These are phyloP conservation scores for Iberis amara DNA, from an alignment of 441 rosid species.

Conservation along the genomic window DNA sequence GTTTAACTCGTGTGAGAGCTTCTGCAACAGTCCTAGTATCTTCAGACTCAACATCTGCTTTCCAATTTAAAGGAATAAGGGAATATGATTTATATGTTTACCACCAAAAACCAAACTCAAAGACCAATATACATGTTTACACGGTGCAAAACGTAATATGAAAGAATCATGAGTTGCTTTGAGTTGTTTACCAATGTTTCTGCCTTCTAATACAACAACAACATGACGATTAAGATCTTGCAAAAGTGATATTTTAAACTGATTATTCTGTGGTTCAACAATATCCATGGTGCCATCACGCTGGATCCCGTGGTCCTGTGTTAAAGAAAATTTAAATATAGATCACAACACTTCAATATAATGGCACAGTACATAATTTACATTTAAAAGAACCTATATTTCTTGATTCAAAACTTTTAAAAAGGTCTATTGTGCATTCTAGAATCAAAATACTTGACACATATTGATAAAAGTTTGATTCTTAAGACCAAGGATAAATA, in stretches of 20 bases:
- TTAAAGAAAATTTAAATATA: conserved; percentile 10
- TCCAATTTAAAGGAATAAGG: conserved; percentile 20
- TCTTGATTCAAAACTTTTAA: conserved; percentile 1
- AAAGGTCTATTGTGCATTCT: neutral
- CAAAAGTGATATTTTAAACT: conserved; percentile 61
- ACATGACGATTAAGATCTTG: conserved; percentile 89
- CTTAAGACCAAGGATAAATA: too few species aligned
- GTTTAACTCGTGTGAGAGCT: conserved; percentile 69
- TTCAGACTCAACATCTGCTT: conserved; percentile 66
- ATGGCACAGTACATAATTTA: conserved; percentile 8
- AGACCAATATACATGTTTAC: conserved; percentile 7
- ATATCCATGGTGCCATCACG: conserved; percentile 63
- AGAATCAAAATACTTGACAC: conserved; percentile 4
- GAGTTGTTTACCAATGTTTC: conserved; percentile 51
- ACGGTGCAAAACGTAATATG: neutral
- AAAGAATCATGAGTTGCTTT: conserved; percentile 2
- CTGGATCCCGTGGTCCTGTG: conserved; percentile 76
- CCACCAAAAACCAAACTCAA: conserved; percentile 7
- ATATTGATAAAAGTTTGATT: too few species aligned
- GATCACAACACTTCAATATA: neutral
- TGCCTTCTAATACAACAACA: conserved; percentile 91
- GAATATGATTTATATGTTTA: conserved; percentile 31
- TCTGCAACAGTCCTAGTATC: conserved; percentile 76
- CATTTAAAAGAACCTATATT: neutral
- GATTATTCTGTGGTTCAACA: conserved; percentile 49